Evolutionary conservation across 2,329 filamentous ascomycete genomes (phyloP).

Genomic region (Elsinoe australis): DNA sequence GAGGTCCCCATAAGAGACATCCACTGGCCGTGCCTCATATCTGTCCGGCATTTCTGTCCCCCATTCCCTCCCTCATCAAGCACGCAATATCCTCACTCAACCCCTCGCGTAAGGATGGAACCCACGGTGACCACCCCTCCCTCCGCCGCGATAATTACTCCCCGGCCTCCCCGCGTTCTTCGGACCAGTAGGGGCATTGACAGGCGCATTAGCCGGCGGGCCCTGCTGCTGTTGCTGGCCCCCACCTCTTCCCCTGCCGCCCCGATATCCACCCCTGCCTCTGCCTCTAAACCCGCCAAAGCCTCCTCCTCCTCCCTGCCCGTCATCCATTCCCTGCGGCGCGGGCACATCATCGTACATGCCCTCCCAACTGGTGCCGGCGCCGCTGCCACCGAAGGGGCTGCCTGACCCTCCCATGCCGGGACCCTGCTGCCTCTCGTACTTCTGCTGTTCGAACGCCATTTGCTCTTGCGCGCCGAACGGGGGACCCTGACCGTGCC

Average conservation of each 20-base stretch:
- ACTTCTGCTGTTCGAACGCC: slow-evolving; percentile 70
- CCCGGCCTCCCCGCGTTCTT: slow-evolving; percentile 91
- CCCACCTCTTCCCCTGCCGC: slow-evolving; percentile 35
- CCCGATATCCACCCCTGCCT: slow-evolving; percentile 37
- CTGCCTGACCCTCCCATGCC: slow-evolving; percentile 37
- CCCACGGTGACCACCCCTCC: slow-evolving; percentile 63
- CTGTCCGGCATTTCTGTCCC: too few species aligned
- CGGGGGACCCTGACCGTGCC: slow-evolving; percentile 36
- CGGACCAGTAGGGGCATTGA: slow-evolving; percentile 85
- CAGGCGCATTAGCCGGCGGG: slow-evolving; percentile 48
- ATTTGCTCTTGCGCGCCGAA: slow-evolving; percentile 67
- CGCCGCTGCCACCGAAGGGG: slow-evolving; percentile 31
- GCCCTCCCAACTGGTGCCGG: slow-evolving; percentile 73
- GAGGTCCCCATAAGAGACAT: too few species aligned
- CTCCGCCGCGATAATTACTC: slow-evolving; percentile 83
- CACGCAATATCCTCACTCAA: too few species aligned
- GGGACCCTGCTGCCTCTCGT: slow-evolving; percentile 61
- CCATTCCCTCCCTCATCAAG: too few species aligned
- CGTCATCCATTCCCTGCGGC: slow-evolving; percentile 51
- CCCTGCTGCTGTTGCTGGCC: slow-evolving; percentile 27
- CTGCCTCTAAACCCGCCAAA: slow-evolving; percentile 24
- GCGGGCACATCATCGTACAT: slow-evolving; percentile 97
- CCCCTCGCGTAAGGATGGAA: slow-evolving; percentile 65
- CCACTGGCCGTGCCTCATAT: too few species aligned
- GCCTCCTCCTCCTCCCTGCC: slow-evolving; percentile 37